phyloP scores from a whole-genome alignment of 768 basidiomycete species.

The Podaxis sp. region DNA sequence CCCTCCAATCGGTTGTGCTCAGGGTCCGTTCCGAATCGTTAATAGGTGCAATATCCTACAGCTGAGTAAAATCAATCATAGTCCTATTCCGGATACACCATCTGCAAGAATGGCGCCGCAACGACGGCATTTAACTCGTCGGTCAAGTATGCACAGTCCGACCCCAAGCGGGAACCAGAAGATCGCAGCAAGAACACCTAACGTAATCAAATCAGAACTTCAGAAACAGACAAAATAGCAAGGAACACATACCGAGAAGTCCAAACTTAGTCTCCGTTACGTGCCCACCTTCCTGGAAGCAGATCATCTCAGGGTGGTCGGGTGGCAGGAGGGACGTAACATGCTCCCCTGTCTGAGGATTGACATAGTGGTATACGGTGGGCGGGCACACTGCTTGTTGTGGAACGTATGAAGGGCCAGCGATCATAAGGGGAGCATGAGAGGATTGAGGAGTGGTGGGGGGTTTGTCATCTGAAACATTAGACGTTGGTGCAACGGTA shows the following conservation, averaged over 20 bases:
- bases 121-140: conserved; percentile 57
- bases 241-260: conserved; percentile 50
- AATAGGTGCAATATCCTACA: background rate
- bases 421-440: conserved; percentile 1
- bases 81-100: conserved; percentile 34
- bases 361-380: conserved; percentile 63
- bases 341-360: conserved; percentile 54
- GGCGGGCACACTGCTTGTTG: conserved; percentile 36
- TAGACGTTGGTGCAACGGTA: background rate
- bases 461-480: background rate
- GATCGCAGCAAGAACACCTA: conserved; percentile 77
- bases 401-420: conserved; percentile 22
- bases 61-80: background rate
- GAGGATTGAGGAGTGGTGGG: background rate
- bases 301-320: conserved; percentile 79
- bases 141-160: conserved; percentile 72
- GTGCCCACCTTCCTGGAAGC: conserved; percentile 75
- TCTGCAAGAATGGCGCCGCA: conserved; percentile 41
- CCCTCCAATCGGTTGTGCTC: background rate
- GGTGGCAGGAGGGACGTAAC: conserved; percentile 67
- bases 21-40: background rate
- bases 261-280: conserved; percentile 60
- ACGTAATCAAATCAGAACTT: background rate
- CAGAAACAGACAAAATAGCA: conserved; percentile 7
- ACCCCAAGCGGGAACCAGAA: conserved; percentile 87